Evolutionary conservation across 2,329 filamentous ascomycete genomes (phyloP), one percentile per base, ranked within the genome.

Genomic region (Claviceps purpurea): DNA sequence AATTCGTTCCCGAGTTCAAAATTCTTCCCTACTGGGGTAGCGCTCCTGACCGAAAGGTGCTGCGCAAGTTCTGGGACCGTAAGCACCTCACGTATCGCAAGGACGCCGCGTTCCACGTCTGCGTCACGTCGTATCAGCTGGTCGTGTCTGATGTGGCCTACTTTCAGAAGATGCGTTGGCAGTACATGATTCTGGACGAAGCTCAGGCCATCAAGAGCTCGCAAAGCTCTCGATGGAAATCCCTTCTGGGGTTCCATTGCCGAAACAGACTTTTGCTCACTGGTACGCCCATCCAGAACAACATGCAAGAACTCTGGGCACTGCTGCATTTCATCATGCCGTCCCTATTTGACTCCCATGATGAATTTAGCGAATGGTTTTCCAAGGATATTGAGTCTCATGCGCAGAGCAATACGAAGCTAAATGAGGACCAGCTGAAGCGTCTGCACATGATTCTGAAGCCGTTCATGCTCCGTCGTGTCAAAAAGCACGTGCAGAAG

Each of bases 401-500:
- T 65, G 93, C 93, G 0, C 91, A 96, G 71, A 96, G 89, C 68
- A 97, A 98, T 65, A 97, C 91, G n/a, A 97, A 97, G 67, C 84
- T 98, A 54, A 98, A 98, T 63, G 93, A 98, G 66, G 91, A 96
- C 64, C 93, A 98, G 71, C 82, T 98, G 50, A 89, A 89, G 70
- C 88, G 93, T 71, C 73, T 98, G 60, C 93, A 98, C 68, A 95
- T 97, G 90, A 98, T 98, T 60, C 72, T 98, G 59, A 97, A 98
- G 72, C 93, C 93, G 0, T 98, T 98, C 75, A 98, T 98, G 93
- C 81, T 98, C 66, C 88, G 93, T 61, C 91, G 93, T 80, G 89
- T 98, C 70, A 98, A 98, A 82, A 97, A 97, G 73, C 91, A 98
- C 67, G 93, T 98, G 49, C 93, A 98, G 68, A 96, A 97, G 69